Evolutionary conservation across 345 rosid species (phyloP).

Genomic region (Aethionema arabicum): DNA sequence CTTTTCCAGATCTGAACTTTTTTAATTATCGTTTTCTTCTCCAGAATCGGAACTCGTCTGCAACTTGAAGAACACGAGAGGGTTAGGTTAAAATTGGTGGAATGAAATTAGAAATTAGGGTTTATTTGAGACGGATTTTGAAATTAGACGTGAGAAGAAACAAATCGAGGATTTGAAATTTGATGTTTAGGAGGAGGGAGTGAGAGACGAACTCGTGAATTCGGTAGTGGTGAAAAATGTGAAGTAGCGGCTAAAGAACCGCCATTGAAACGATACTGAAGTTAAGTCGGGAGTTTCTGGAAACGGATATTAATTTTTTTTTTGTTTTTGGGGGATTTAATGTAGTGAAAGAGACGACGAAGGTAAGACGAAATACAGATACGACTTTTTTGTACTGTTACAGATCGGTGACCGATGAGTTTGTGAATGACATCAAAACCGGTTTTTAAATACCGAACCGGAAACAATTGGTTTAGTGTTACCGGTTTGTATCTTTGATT

Average conservation of each 20-base stretch:
- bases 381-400: conserved; percentile 29
- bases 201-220: conserved; percentile 13
- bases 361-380: conserved; percentile 3
- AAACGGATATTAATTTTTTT: conserved; percentile 37
- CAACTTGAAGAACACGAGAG: conserved; percentile 13
- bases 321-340: conserved; percentile 6
- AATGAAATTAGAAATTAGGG: conserved; percentile 4
- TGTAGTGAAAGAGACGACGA: conserved; percentile 33
- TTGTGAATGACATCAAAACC: conserved; percentile 19
- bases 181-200: neutral
- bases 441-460: conserved; percentile 34
- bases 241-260: conserved; percentile 14
- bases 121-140: neutral
- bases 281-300: conserved; percentile 19
- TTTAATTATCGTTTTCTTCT: conserved; percentile 16
- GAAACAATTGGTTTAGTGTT: conserved; percentile 27
- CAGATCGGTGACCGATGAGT: conserved; percentile 21
- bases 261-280: conserved; percentile 24
- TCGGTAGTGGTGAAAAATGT: conserved; percentile 18
- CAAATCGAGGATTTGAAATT: neutral
- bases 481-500: neutral
- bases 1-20: conserved; percentile 40
- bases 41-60: conserved; percentile 19
- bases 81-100: neutral
- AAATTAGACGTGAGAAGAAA: neutral